Percentiles rank a stretch among this genome's conserved stretches.
Evolutionary conservation across 495 filamentous ascomycete species (phyloP).

Genomic region (Trichoderma gamsii): DNA sequence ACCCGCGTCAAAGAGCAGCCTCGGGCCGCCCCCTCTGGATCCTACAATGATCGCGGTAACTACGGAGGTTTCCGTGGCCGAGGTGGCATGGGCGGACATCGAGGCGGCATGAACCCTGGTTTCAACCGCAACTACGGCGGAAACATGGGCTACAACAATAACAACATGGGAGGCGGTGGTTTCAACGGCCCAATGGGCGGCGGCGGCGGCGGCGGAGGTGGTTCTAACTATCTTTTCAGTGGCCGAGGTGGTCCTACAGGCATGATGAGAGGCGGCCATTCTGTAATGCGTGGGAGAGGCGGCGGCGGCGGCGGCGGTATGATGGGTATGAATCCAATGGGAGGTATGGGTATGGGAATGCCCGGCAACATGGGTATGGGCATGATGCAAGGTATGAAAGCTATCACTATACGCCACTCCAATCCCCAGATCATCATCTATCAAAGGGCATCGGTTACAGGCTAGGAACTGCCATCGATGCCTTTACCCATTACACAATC

Average conservation of each 20-base stretch:
- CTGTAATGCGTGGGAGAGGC: slow-evolving; percentile 31
- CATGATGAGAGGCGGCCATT: slow-evolving; percentile 52
- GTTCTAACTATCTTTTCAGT: slow-evolving; percentile 35
- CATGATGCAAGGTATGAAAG: slow-evolving; percentile 31
- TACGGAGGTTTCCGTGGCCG: slow-evolving; percentile 33
- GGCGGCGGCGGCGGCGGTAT: slow-evolving; percentile 44
- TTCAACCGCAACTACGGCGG: slow-evolving; percentile 36
- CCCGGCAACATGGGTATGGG: slow-evolving; percentile 25
- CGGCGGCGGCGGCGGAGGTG: slow-evolving; percentile 47
- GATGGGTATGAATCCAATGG: slow-evolving; percentile 65
- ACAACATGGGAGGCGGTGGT: slow-evolving; percentile 34
- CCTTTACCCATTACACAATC: not conserved
- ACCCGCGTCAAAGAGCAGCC: slow-evolving; percentile 63
- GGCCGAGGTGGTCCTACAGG: slow-evolving; percentile 32
- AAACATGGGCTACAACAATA: slow-evolving; percentile 37
- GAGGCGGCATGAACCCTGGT: slow-evolving; percentile 22
- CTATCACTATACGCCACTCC: not conserved
- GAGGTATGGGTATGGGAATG: slow-evolving; percentile 60
- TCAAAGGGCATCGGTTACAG: not conserved
- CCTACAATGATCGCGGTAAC: slow-evolving; percentile 35
- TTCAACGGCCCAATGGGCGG: slow-evolving; percentile 57
- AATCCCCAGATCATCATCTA: not conserved
- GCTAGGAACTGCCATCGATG: slow-evolving; percentile 19
- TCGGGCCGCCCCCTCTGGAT: slow-evolving; percentile 39
- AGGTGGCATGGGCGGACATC: slow-evolving; percentile 27